A percentile compares a stretch with the other conserved stretches of the same genome.
These are phyloP conservation scores for Heliosperma pusillum DNA, from an alignment of 148 eudicot genomes.

Conservation along the genomic window DNA sequence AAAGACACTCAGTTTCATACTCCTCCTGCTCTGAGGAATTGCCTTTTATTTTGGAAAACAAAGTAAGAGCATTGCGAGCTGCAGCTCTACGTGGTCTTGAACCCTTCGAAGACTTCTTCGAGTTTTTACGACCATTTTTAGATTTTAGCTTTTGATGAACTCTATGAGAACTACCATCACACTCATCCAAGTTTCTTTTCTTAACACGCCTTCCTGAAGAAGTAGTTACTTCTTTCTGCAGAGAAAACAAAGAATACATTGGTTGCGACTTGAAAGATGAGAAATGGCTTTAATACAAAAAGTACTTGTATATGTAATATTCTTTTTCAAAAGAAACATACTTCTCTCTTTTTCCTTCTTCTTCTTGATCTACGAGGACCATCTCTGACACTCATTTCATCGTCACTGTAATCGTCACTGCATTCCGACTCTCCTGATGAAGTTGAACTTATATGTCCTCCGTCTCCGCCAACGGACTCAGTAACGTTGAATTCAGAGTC, in stretches of 20 bases:
- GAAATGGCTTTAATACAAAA: not conserved
- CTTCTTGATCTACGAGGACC: constrained; percentile 67
- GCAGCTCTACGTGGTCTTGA: constrained; percentile 91
- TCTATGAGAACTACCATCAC: constrained; percentile 44
- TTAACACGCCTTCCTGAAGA: constrained; percentile 98
- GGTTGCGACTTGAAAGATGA: not conserved
- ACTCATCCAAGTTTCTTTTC: constrained; percentile 75
- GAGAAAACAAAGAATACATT: constrained; percentile 3
- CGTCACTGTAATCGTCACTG: constrained; percentile 63
- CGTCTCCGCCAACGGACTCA: constrained; percentile 67
- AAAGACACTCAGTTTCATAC: constrained; percentile 44
- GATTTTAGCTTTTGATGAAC: constrained; percentile 41
- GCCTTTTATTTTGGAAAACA: constrained; percentile 81
- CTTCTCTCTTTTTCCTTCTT: constrained; percentile 67
- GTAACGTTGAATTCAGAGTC: constrained; percentile 85
- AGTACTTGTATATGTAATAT: not conserved
- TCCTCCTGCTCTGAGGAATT: constrained; percentile 45
- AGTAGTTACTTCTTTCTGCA: constrained; percentile 70
- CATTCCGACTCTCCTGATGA: constrained; percentile 53
- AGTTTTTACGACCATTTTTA: constrained; percentile 41
- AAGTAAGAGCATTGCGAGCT: constrained; percentile 85
- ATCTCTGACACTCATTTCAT: constrained; percentile 50
- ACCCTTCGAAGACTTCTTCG: constrained; percentile 58
- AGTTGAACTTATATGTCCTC: constrained; percentile 44
- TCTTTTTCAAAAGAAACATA: constrained; percentile 16